Evolutionary conservation across 371 early-diverging fungal genomes (phyloP), one percentile per base, ranked within the genome.

Genomic region (Mortierella sp.): DNA sequence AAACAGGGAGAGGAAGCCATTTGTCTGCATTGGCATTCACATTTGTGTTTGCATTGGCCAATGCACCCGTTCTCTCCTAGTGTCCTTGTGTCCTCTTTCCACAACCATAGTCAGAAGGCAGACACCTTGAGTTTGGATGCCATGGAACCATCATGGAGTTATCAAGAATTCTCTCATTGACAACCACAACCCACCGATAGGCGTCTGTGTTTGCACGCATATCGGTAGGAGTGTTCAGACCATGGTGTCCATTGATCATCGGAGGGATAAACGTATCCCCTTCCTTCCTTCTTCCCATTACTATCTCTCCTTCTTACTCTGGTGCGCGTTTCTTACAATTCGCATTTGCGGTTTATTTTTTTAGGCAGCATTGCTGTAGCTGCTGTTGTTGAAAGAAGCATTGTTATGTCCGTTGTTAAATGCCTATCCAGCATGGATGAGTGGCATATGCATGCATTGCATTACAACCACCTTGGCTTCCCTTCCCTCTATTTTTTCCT

Each of bases 361-460:
- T 19, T 55, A n/a, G 42, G 42, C 42, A 38, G 42, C 42, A 38
- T 1, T 38, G 1, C 5, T 38, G 42, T 38, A 3, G 42, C 5
- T 38, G 42, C 1, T 38, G 42, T 38, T 3, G 42, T 38, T 38
- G 42, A 5, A 3, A 38, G 42, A 38, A 38, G 42, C 5, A 5
- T 38, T 38, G 5, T 38, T 38, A 38, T 38, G 42, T 38, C 5
- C 8, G 55, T 55, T 13, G 1, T 21, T 24, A n/a, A 21, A 7
- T n/a, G 55, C 10, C 38, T 21, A 42, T 68, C 63, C 31, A 28
- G 34, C 34, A 63, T 63, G 28, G 63, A 31, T 19, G 28, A 19
- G 31, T 31, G 26, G 54, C 74, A 31, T 45, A 19, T 47, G 58
- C 75, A 57, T 60, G 74, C 74, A 52, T 55, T 57, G 52, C 74